These are phyloP conservation scores for Zoysia matrella DNA, from an alignment of 202 grass and related monocot genomes.

Conservation along the genomic window DNA sequence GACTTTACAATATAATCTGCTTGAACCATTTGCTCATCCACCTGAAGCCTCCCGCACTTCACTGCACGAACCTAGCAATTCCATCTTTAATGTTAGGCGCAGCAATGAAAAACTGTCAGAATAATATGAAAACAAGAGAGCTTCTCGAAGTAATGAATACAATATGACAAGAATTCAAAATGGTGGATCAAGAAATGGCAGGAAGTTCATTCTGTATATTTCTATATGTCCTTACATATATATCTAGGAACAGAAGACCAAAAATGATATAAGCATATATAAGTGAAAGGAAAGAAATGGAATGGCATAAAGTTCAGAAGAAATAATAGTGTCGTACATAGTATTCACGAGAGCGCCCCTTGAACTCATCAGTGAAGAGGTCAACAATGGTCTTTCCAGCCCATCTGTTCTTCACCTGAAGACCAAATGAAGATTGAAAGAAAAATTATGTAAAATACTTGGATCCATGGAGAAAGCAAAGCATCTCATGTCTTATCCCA, in stretches of 20 bases:
- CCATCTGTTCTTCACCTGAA: slow-evolving; percentile 95
- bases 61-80: slow-evolving; percentile 71
- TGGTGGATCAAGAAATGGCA: neutral
- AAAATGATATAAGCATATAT: neutral
- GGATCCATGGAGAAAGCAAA: neutral
- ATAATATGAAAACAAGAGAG: neutral
- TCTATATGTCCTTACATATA: neutral
- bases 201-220: slow-evolving; percentile 10
- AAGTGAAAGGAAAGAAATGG: neutral
- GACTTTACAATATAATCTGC: too few species aligned
- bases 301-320: slow-evolving; percentile 1
- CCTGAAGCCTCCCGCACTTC: slow-evolving; percentile 83
- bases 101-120: slow-evolving; percentile 1
- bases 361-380: slow-evolving; percentile 46
- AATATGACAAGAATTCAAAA: neutral
- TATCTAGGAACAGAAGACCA: neutral
- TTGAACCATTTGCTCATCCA: too few species aligned
- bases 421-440: slow-evolving; percentile 7
- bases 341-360: slow-evolving; percentile 69
- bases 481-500: neutral
- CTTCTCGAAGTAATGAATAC: neutral
- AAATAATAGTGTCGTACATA: slow-evolving; percentile 59
- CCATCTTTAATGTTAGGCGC: slow-evolving; percentile 40
- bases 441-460: neutral
- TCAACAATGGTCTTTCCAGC: slow-evolving; percentile 92